Base-by-base conservation (phyloP, 179 eudicot genomes). In the Drosera spatulata region DNA sequence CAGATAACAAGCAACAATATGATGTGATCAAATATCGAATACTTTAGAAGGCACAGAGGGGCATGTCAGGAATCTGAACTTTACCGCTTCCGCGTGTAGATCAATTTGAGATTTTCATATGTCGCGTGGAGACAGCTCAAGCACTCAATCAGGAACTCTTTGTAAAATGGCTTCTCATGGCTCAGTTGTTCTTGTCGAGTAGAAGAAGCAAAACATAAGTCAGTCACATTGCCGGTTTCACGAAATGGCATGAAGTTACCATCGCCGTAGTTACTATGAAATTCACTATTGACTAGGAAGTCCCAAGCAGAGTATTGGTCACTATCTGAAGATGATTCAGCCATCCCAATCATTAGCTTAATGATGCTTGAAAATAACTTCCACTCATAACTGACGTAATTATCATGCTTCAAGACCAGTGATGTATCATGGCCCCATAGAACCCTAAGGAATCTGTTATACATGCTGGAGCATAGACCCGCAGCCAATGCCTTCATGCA, bases 81-180 rank as follows among this genome's bases (percentile, higher is more conserved):
- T 70, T 79, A 87, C 97, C 84, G 71, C 76, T 79, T 94, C n/a
- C 91, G 96, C 66, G 85, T 94, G 72, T 77, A 81, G 59, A 83
- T 72, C 48, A 94, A 77, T 73, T 94, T 94, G 64, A 91, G 81
- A 78, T 82, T 85, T 80, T 94, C 99, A 72, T 90, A 94, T 39
- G 90, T 82, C 39, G 96, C 91, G 70, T 94, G 99, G 76, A 94
- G 69, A 50, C 79, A 63, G 74, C 83, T 86, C 77, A 93, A 75
- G 66, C 82, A 90, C 72, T 85, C 87, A 39, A 68, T 66, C 76
- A 87, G 67, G 66, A 87, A 71, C 63, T 83, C 75, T 51, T 53
- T 9, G 68, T 68, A 65, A 48, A 69, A 79, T 69, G 81, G 46
- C 15, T 63, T 74, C 37, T 73, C 75, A 10, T 66, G 50, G 55